A percentile compares a stretch with the other conserved stretches of the same genome.
phyloP scores from a whole-genome alignment of 1,284 basidiomycete species.

The Ceratobasidium sp. region DNA sequence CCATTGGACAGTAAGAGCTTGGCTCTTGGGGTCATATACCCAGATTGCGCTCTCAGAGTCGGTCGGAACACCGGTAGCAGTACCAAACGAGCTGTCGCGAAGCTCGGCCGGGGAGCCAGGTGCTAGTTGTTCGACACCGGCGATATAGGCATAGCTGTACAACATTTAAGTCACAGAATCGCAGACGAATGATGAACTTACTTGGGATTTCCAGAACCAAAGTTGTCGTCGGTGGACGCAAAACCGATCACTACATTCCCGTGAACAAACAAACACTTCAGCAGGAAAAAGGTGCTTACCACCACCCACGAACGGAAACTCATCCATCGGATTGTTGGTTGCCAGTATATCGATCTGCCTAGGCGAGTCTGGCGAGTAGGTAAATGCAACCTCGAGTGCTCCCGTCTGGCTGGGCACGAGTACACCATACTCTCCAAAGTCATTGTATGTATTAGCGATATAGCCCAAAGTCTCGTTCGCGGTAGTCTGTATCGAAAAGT shows the following conservation, averaged over 20 bases:
- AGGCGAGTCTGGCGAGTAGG: conserved; percentile 14
- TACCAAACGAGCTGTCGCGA: conserved; percentile 1
- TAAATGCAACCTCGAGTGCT: conserved; percentile 28
- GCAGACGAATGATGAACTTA: neutral
- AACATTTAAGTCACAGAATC: neutral
- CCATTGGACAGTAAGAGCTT: conserved; percentile 39
- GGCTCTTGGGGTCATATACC: conserved; percentile 31
- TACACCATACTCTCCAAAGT: conserved; percentile 6
- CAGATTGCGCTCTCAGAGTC: conserved; percentile 38
- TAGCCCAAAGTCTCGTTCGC: neutral
- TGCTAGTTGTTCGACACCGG: neutral
- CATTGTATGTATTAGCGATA: neutral
- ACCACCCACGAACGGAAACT: conserved; percentile 9
- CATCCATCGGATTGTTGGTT: neutral
- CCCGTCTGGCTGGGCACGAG: neutral
- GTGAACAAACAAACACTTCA: neutral
- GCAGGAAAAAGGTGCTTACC: neutral
- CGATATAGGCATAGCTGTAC: conserved; percentile 12
- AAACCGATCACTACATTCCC: neutral
- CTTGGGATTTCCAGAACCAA: conserved; percentile 15
- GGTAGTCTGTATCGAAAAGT: neutral
- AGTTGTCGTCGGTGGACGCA: neutral
- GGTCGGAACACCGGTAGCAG: neutral
- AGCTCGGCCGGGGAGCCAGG: neutral
- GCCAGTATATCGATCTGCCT: conserved; percentile 21